Evolutionary conservation across 2,329 filamentous ascomycete genomes (phyloP).

Genomic region (Alternaria panax): DNA sequence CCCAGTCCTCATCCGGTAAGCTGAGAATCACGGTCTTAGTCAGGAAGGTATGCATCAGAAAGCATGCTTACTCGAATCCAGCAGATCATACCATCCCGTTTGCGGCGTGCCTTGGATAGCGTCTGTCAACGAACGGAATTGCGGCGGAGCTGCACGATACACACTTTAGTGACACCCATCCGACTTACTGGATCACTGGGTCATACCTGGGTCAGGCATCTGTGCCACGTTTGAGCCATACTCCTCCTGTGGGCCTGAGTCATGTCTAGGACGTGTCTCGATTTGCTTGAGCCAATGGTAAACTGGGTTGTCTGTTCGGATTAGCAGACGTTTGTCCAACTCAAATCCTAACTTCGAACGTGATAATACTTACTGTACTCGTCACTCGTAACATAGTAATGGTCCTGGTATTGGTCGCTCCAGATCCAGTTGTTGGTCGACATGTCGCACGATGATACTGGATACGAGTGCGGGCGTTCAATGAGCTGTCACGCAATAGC

Average conservation of each 20-base stretch:
- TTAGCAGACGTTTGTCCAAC: background rate
- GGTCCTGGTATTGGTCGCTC: conserved; percentile 2
- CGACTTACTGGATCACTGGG: too few relatives aligned
- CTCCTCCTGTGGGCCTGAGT: background rate
- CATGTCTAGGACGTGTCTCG: background rate
- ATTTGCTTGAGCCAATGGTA: background rate
- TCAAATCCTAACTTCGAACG: background rate
- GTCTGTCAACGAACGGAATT: background rate
- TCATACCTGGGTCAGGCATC: conserved; percentile 3
- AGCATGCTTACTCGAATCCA: conserved; percentile 11
- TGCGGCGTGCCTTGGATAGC: conserved; percentile 9
- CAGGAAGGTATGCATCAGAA: background rate
- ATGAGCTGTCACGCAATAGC: background rate
- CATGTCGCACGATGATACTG: conserved; percentile 3
- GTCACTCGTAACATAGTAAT: conserved; percentile 14
- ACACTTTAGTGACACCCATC: background rate
- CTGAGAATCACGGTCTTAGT: conserved; percentile 4
- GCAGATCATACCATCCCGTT: conserved; percentile 10
- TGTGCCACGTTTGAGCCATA: background rate
- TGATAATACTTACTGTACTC: background rate
- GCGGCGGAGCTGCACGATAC: background rate
- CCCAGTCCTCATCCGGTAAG: conserved; percentile 29
- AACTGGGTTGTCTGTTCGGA: background rate
- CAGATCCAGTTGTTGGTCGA: conserved; percentile 14
- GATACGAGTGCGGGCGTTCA: background rate